A percentile compares a stretch with the other conserved stretches of the same genome.
These are phyloP conservation scores for Cicer yamashitae DNA, from an alignment of 306 rosid species.

Conservation along the genomic window DNA sequence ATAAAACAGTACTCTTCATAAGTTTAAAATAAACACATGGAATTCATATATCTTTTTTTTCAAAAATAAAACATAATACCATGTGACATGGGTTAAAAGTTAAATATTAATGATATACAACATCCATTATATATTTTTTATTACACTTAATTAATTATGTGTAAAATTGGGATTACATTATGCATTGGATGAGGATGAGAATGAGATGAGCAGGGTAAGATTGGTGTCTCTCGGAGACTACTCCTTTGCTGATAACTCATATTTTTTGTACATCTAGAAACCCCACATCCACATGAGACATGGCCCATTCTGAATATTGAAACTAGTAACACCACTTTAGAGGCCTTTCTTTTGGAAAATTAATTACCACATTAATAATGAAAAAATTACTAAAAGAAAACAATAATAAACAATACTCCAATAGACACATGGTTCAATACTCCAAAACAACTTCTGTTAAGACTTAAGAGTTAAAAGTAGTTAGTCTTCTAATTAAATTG, in stretches of 20 bases:
- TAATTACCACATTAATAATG: background rate
- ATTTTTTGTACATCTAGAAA: slow-evolving; percentile 17
- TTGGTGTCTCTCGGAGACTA: background rate
- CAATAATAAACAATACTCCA: no score
- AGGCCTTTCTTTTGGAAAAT: background rate
- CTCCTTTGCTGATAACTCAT: slow-evolving; percentile 21
- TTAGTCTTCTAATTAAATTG: no score
- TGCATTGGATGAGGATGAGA: slow-evolving; percentile 1
- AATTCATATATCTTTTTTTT: no score
- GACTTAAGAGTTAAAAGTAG: no score
- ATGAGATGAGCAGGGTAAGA: slow-evolving; percentile 38
- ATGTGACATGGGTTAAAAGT: slow-evolving; percentile 42
- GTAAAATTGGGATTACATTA: background rate
- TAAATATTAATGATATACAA: background rate
- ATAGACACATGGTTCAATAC: no score
- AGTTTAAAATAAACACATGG: no score
- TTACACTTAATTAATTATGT: no score
- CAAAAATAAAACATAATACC: slow-evolving; percentile 10
- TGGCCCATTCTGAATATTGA: slow-evolving; percentile 21
- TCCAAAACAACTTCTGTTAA: no score
- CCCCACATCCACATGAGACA: slow-evolving; percentile 15
- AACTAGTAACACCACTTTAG: background rate
- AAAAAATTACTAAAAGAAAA: no score
- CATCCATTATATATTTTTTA: no score
- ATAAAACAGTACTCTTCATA: no score